Base-by-base conservation (phyloP, 306 rosid genomes). In the Trichosanthes truncata region DNA sequence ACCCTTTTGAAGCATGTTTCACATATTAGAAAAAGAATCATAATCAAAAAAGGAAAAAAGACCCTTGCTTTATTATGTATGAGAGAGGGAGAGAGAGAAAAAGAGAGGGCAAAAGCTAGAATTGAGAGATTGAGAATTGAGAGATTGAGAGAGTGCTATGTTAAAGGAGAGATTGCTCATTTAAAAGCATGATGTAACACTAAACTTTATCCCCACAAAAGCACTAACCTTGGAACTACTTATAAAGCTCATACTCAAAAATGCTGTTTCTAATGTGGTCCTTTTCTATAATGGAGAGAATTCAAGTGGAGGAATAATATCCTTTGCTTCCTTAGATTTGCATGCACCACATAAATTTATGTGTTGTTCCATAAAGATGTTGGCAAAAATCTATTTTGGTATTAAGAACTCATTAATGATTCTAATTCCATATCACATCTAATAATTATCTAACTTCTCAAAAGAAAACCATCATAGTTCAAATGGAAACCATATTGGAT, bases 211-310 rank as follows among this genome's bases (percentile, higher is more conserved):
- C 31, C 74, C 74, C 74, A 67, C 74, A 38, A 0, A 40, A 38
- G 31, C 74, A 67, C 74, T 38, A 9, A 40, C 14, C 51, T 67
- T 67, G 74, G 74, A 67, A 67, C 74, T 40, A 67, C 51, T 67
- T 10, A n/a, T 67, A 67, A 40, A 38, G 74, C 8, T 38, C 17
- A 20, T 67, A 67, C 49, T 18, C 15, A 35, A 18, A 36, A 17
- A 67, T 67, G 51, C 17, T n/a, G 1, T 67, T 40, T 41, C 13
- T n/a, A 9, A 20, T 38, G 74, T 67, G 31, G 9, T 67, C 33
- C 25, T 5, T 38, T 10, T n/a, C 74, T 9, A 67, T 2, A 9
- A 9, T 67, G 8, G 26, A 38, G 26, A 66, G 48, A 38, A 18
- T 35, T 66, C 9, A 66, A 20, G 25, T 38, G 74, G 46, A 66